Percentiles rank a stretch among this genome's conserved stretches.
Evolutionary conservation across 2,329 filamentous ascomycete genomes (phyloP).

Genomic region (Aspergillus melleus): DNA sequence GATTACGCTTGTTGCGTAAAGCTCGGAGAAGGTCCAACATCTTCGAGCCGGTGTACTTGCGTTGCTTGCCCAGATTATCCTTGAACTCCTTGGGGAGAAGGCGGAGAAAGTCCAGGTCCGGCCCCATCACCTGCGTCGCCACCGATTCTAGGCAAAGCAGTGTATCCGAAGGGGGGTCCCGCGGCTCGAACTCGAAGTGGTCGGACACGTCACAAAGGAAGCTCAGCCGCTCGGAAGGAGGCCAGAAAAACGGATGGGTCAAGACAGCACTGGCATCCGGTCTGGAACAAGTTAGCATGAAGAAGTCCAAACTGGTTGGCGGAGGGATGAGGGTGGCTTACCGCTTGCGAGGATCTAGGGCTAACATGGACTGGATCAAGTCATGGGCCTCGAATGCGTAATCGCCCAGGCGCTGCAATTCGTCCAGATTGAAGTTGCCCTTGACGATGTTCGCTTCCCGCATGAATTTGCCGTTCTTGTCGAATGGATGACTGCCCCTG

Average conservation of each 20-base stretch:
- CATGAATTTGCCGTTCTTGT: conserved; percentile 92
- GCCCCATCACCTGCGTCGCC: conserved; percentile 45
- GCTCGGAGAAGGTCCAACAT: conserved; percentile 86
- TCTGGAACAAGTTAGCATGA: conserved; percentile 24
- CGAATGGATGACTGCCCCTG: conserved; percentile 87
- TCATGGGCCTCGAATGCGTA: conserved; percentile 85
- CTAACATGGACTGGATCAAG: conserved; percentile 79
- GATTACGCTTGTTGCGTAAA: conserved; percentile 92
- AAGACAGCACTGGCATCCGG: conserved; percentile 78
- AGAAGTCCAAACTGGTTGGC: background rate
- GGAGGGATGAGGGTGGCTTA: conserved; percentile 27
- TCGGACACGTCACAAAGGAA: conserved; percentile 98
- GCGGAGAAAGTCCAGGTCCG: conserved; percentile 74
- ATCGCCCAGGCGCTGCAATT: conserved; percentile 74
- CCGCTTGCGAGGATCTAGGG: conserved; percentile 62
- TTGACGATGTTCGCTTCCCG: conserved; percentile 97
- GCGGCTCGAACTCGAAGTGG: conserved; percentile 88
- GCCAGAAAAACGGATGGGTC: conserved; percentile 97
- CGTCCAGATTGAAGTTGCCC: conserved; percentile 71
- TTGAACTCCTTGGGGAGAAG: conserved; percentile 78
- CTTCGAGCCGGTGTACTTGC: conserved; percentile 84
- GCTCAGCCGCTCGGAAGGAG: conserved; percentile 78
- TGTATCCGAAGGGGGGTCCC: conserved; percentile 73
- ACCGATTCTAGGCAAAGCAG: conserved; percentile 60
- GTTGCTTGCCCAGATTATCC: conserved; percentile 86